Evolutionary conservation across 1,139 yeast species (phyloP).

Genomic region (Kurtzmaniella quercitrusa): DNA sequence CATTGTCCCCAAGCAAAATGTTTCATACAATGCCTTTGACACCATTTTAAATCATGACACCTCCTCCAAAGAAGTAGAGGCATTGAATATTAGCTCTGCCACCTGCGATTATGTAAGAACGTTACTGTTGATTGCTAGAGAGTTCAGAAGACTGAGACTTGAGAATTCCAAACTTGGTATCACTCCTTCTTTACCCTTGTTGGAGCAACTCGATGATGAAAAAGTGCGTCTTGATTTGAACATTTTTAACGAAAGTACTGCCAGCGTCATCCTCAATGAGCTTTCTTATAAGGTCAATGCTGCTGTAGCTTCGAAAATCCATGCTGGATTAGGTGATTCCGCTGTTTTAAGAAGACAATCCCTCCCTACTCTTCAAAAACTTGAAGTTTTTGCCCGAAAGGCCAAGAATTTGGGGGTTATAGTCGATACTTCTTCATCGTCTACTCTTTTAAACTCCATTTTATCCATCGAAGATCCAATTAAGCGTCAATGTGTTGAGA

Average conservation of each 20-base stretch:
- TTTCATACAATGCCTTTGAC: conserved; percentile 52
- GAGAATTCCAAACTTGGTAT: conserved; percentile 46
- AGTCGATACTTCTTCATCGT: conserved; percentile 72
- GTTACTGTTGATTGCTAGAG: conserved; percentile 60
- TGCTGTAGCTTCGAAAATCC: conserved; percentile 79
- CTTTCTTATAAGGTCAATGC: conserved; percentile 76
- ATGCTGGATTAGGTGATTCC: conserved; percentile 70
- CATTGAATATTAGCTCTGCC: conserved; percentile 44
- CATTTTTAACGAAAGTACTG: conserved; percentile 60
- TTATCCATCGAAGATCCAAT: conserved; percentile 59
- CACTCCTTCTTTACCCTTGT: conserved; percentile 58
- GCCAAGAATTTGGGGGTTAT: conserved; percentile 62
- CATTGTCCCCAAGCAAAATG: conserved; percentile 56
- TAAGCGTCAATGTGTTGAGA: conserved; percentile 72
- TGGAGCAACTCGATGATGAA: conserved; percentile 85
- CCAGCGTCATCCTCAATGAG: conserved; percentile 65
- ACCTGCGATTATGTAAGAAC: conserved; percentile 66
- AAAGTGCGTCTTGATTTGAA: conserved; percentile 67
- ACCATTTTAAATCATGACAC: conserved; percentile 34
- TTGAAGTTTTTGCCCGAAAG: conserved; percentile 74
- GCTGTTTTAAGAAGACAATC: conserved; percentile 88
- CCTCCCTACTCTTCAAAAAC: conserved; percentile 75
- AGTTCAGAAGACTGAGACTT: conserved; percentile 70
- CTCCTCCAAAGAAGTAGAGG: conserved; percentile 12
- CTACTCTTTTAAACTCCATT: conserved; percentile 70